Evolutionary conservation across 75 land plant genomes (phyloP).

Genomic region (Selaginella moellendorffii): DNA sequence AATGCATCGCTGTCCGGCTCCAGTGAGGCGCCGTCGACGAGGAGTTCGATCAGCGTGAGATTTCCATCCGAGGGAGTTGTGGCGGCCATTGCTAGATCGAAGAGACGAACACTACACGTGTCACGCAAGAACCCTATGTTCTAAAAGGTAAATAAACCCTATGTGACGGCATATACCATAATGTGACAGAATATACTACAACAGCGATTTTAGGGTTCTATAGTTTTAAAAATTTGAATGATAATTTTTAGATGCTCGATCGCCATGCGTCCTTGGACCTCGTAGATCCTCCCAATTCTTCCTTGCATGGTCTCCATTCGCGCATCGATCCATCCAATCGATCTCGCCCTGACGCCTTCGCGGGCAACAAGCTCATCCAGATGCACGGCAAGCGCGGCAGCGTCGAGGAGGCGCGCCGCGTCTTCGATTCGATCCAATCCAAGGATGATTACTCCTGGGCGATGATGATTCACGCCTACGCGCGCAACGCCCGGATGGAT

Average conservation of each 20-base stretch:
- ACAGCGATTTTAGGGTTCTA: too few species aligned
- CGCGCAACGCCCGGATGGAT: neutral
- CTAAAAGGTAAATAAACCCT: neutral
- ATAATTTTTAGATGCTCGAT: neutral
- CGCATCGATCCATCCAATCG: too few species aligned
- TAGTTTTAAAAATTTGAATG: neutral
- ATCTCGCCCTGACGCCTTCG: too few species aligned
- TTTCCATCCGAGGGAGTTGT: neutral
- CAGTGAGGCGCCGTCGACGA: constrained; percentile 30
- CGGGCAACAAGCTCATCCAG: constrained; percentile 2
- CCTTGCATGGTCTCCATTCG: neutral
- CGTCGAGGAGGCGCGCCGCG: neutral
- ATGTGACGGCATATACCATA: neutral
- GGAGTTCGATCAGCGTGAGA: constrained; percentile 32
- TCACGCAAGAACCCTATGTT: too few species aligned
- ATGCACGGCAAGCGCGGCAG: constrained; percentile 4
- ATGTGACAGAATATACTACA: neutral
- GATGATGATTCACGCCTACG: neutral
- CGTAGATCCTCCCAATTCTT: neutral
- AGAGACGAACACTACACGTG: too few species aligned
- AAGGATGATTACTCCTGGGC: neutral
- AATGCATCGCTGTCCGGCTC: constrained; percentile 48
- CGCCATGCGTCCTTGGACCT: neutral
- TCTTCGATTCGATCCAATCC: neutral
- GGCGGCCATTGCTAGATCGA: neutral